A percentile compares a stretch with the other conserved stretches of the same genome.
These are phyloP conservation scores for Ogataea salicorniae DNA, from an alignment of 805 yeast species.

Conservation along the genomic window DNA sequence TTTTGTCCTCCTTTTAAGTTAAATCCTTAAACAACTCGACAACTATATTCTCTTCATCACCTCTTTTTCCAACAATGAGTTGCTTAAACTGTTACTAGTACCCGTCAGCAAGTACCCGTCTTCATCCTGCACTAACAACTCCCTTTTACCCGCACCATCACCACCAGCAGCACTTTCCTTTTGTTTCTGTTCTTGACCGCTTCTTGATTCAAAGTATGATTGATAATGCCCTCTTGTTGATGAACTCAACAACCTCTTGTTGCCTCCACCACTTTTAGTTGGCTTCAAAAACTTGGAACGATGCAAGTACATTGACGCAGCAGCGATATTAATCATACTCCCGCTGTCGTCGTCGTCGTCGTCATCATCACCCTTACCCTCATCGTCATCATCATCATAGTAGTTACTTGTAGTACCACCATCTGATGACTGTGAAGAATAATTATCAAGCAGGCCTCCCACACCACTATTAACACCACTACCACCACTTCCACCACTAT, in stretches of 20 bases:
- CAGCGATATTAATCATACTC: conserved; percentile 19
- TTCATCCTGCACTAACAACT: background rate
- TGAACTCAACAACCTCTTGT: background rate
- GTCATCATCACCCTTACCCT: background rate
- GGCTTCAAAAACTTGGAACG: conserved; percentile 12
- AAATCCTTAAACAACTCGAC: too few relatives aligned
- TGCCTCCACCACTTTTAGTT: background rate
- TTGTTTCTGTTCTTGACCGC: background rate
- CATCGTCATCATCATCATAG: background rate
- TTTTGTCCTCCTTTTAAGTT: background rate
- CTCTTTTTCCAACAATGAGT: conserved; percentile 26
- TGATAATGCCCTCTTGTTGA: background rate
- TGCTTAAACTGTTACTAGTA: conserved; percentile 21
- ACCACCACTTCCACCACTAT: background rate
- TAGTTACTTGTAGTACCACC: background rate
- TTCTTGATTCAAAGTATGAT: background rate
- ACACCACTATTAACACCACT: background rate
- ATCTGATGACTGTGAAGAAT: background rate
- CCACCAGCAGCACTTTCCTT: conserved; percentile 1
- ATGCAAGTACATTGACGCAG: conserved; percentile 24
- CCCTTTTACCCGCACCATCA: background rate
- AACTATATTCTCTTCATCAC: conserved; percentile 17
- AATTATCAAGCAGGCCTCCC: background rate
- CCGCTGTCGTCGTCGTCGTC: background rate
- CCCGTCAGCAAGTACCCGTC: conserved; percentile 16